Percentiles rank a stretch among this genome's conserved stretches.
Evolutionary conservation across 352 stramenopile genomes (phyloP).

Genomic region (Globisporangium cylindrosporum): DNA sequence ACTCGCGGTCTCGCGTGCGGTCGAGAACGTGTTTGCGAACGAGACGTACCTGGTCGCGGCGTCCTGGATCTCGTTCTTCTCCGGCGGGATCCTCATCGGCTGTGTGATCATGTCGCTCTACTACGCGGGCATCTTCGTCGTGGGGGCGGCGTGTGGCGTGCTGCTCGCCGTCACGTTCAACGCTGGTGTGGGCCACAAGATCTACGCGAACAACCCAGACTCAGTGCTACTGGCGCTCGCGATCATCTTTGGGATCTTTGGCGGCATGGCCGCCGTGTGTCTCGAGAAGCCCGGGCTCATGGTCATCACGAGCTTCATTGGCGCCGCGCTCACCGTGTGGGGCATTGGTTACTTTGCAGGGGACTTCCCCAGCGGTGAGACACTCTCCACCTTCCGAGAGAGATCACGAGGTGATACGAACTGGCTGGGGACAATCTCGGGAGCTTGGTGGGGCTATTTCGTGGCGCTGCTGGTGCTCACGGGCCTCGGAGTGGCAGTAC

Average conservation of each 20-base stretch:
- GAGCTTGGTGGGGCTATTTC: constrained; percentile 63
- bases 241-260: constrained; percentile 41
- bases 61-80: constrained; percentile 72
- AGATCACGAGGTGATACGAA: constrained; percentile 28
- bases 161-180: constrained; percentile 59
- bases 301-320: constrained; percentile 42
- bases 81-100: constrained; percentile 48
- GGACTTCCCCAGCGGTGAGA: constrained; percentile 53
- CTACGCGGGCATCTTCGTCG: constrained; percentile 49
- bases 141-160: constrained; percentile 50
- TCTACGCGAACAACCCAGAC: constrained; percentile 51
- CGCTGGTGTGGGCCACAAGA: constrained; percentile 47
- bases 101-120: constrained; percentile 53
- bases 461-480: constrained; percentile 45
- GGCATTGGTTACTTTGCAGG: constrained; percentile 64
- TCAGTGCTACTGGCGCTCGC: constrained; percentile 51
- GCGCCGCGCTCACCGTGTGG: constrained; percentile 43
- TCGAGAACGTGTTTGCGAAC: constrained; percentile 55
- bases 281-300: constrained; percentile 59
- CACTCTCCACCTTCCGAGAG: constrained; percentile 34
- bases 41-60: constrained; percentile 48
- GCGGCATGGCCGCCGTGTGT: constrained; percentile 41
- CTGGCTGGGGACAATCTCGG: constrained; percentile 36
- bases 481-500: constrained; percentile 40
- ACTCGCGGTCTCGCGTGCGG: constrained; percentile 40